Percentiles rank a stretch among this genome's conserved stretches.
These are phyloP conservation scores for Priceomyces medius DNA, from an alignment of 805 yeast species.

Conservation along the genomic window DNA sequence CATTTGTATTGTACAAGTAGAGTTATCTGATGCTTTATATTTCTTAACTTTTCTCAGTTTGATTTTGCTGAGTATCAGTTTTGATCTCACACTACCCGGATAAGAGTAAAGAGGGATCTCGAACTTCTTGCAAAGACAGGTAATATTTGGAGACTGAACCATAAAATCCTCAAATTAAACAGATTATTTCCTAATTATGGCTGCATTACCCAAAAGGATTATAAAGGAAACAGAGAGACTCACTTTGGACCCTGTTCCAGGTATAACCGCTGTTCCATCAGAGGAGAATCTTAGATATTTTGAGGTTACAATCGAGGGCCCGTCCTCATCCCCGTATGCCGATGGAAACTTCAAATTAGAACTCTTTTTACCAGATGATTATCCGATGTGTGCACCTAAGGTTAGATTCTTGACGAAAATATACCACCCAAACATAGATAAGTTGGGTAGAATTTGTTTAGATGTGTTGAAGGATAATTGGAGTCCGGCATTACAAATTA, in stretches of 20 bases:
- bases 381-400: constrained; percentile 97
- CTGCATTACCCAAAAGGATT: constrained; percentile 82
- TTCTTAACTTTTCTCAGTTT: neutral
- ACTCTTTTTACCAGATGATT: constrained; percentile 90
- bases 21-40: neutral
- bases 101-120: neutral
- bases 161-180: neutral
- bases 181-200: constrained; percentile 33
- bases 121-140: neutral
- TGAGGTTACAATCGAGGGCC: constrained; percentile 90
- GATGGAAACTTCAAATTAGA: constrained; percentile 77
- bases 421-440: constrained; percentile 95
- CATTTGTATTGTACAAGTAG: too few species aligned
- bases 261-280: constrained; percentile 88
- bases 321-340: constrained; percentile 88
- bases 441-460: constrained; percentile 91
- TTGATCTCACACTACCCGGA: neutral
- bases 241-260: constrained; percentile 93
- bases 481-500: constrained; percentile 96
- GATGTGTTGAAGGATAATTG: constrained; percentile 94
- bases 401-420: constrained; percentile 91
- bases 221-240: constrained; percentile 94
- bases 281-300: constrained; percentile 93
- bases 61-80: neutral
- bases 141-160: neutral